A percentile compares a stretch with the other conserved stretches of the same genome.
Conservation (phyloP, 345 rosid species). For the Turnera subulata region DNA sequence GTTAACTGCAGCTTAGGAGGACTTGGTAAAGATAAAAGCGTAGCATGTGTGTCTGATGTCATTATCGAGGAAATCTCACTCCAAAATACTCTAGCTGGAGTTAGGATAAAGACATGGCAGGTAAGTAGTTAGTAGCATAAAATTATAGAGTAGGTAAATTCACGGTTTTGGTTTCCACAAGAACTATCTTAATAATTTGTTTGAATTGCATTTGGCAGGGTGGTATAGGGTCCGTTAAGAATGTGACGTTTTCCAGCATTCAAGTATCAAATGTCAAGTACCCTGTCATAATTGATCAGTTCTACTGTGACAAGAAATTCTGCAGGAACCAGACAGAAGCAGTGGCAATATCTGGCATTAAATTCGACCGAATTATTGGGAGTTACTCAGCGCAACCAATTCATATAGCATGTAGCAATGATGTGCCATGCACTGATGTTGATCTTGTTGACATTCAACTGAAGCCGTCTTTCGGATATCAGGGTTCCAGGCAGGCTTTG, state of each 20-base stretch:
- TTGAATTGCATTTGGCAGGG: constrained; percentile 38
- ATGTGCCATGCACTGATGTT: constrained; percentile 66
- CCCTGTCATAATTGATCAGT: constrained; percentile 80
- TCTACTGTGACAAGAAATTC: constrained; percentile 65
- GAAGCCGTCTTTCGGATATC: constrained; percentile 37
- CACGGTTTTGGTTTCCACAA: neutral
- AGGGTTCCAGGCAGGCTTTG: constrained; percentile 40
- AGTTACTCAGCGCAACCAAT: constrained; percentile 62
- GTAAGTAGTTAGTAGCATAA: constrained; percentile 34
- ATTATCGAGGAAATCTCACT: constrained; percentile 53
- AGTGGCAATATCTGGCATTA: constrained; percentile 61
- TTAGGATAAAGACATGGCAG: constrained; percentile 95
- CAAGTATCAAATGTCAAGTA: constrained; percentile 62
- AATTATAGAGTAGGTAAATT: too few species aligned
- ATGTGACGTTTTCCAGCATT: constrained; percentile 67
- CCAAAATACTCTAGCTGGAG: constrained; percentile 59
- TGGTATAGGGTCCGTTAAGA: constrained; percentile 69
- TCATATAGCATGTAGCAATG: constrained; percentile 67
- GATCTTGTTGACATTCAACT: constrained; percentile 57
- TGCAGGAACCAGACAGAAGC: constrained; percentile 80
- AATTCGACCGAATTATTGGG: constrained; percentile 57
- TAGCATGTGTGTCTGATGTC: constrained; percentile 70
- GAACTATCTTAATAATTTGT: neutral
- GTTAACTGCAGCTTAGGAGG: constrained; percentile 56
- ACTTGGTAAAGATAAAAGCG: constrained; percentile 65